Evolutionary conservation across 805 yeast species (phyloP).

Genomic region (Teunomyces pallodes): DNA sequence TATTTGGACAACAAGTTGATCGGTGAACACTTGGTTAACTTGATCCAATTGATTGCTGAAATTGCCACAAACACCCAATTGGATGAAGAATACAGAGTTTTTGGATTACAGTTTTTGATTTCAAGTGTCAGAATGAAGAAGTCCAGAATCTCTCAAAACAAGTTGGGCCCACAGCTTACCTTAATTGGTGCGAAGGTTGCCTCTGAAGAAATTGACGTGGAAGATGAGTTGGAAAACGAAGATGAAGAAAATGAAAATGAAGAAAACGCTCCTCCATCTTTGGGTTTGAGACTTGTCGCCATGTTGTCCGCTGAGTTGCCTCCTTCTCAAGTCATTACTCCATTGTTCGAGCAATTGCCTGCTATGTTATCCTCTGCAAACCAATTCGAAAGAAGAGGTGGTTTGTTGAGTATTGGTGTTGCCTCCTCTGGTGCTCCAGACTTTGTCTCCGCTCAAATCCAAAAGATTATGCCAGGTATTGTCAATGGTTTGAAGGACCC

Average conservation of each 20-base stretch:
- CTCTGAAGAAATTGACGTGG: constrained; percentile 72
- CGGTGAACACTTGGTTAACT: constrained; percentile 67
- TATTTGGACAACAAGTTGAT: constrained; percentile 73
- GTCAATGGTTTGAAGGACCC: constrained; percentile 75
- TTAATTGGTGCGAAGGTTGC: constrained; percentile 72
- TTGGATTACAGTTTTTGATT: constrained; percentile 80
- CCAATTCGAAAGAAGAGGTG: constrained; percentile 82
- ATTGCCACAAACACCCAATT: constrained; percentile 62
- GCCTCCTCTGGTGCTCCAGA: constrained; percentile 95
- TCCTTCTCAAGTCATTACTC: constrained; percentile 84
- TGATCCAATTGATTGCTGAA: constrained; percentile 73
- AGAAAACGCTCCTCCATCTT: constrained; percentile 74
- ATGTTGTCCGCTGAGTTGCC: constrained; percentile 82
- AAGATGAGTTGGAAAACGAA: constrained; percentile 71
- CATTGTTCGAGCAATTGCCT: constrained; percentile 66
- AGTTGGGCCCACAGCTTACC: constrained; percentile 80
- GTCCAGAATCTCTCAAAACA: constrained; percentile 72
- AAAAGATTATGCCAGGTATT: constrained; percentile 68
- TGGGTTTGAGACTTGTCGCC: constrained; percentile 79
- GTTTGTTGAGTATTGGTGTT: constrained; percentile 74
- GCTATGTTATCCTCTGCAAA: constrained; percentile 56
- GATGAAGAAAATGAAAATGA: constrained; percentile 93
- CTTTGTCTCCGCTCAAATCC: constrained; percentile 71
- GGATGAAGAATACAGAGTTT: constrained; percentile 80
- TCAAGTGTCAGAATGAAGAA: constrained; percentile 78